A percentile compares a stretch with the other conserved stretches of the same genome.
These are phyloP conservation scores for Colletotrichum cuscutae DNA, from an alignment of 2,329 filamentous ascomycete species.

Conservation along the genomic window DNA sequence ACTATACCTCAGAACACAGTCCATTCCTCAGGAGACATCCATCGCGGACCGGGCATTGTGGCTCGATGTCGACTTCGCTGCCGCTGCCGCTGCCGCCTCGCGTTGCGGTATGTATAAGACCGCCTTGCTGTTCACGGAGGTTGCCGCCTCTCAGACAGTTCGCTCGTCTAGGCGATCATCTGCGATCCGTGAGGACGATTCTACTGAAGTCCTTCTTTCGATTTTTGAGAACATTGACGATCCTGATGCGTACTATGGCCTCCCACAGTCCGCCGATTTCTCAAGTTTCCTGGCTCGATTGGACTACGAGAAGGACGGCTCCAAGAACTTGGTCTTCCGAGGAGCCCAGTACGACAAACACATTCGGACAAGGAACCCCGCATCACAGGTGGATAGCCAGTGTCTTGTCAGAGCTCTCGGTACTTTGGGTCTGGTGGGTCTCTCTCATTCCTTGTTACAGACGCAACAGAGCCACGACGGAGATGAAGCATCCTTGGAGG, in stretches of 20 bases:
- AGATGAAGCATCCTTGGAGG: slow-evolving; percentile 70
- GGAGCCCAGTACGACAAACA: slow-evolving; percentile 92
- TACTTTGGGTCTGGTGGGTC: slow-evolving; percentile 82
- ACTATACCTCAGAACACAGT: slow-evolving; percentile 88
- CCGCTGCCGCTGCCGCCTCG: slow-evolving; percentile 77
- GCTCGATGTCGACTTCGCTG: slow-evolving; percentile 83
- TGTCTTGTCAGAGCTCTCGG: slow-evolving; percentile 82
- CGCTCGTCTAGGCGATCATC: slow-evolving; percentile 76
- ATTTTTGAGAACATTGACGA: slow-evolving; percentile 96
- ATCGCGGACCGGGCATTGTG: slow-evolving; percentile 83
- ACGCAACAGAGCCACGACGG: slow-evolving; percentile 70
- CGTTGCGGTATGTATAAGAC: slow-evolving; percentile 88
- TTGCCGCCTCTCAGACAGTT: slow-evolving; percentile 67
- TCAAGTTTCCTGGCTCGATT: slow-evolving; percentile 82
- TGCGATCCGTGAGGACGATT: slow-evolving; percentile 60
- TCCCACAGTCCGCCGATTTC: slow-evolving; percentile 81
- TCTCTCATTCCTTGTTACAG: slow-evolving; percentile 83
- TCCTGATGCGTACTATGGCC: slow-evolving; percentile 94
- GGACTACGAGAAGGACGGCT: slow-evolving; percentile 88
- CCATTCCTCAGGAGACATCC: slow-evolving; percentile 78
- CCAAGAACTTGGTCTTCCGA: slow-evolving; percentile 89
- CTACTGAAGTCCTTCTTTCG: slow-evolving; percentile 76
- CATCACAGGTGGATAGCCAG: slow-evolving; percentile 68
- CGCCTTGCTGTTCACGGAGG: slow-evolving; percentile 84
- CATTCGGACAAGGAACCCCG: slow-evolving; percentile 69